A percentile compares a stretch with the other conserved stretches of the same genome.
Evolutionary conservation across 2,329 filamentous ascomycete species (phyloP).

Genomic region (Neopestalotiopsis sp.): DNA sequence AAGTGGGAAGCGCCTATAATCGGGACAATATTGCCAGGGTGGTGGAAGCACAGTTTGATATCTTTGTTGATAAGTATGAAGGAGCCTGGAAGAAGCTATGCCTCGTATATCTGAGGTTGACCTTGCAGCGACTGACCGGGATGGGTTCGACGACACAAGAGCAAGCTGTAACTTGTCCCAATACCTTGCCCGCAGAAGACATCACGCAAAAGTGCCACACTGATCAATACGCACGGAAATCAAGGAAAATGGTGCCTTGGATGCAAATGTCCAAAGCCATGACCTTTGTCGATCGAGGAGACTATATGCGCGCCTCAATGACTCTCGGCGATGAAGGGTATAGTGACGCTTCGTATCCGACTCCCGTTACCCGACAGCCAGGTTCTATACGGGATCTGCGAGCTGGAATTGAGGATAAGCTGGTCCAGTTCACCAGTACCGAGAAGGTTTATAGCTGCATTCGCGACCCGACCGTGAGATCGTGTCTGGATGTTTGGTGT

Average conservation of each 20-base stretch:
- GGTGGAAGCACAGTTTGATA: slow-evolving; percentile 5
- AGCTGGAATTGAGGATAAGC: background rate
- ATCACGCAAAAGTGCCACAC: background rate
- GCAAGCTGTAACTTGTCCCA: background rate
- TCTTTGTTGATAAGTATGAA: background rate
- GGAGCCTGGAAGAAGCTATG: background rate
- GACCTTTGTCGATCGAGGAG: background rate
- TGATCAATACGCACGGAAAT: background rate
- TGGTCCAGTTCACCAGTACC: background rate
- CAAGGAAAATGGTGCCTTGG: background rate
- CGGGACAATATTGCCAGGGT: background rate
- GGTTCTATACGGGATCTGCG: background rate
- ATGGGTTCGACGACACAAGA: background rate
- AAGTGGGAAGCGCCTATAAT: background rate
- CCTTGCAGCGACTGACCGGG: background rate
- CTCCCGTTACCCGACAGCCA: too few species aligned
- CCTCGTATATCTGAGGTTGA: background rate
- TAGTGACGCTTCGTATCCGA: background rate
- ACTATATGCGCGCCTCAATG: background rate
- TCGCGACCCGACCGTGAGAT: background rate
- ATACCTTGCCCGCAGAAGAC: background rate
- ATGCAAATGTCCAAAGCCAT: background rate
- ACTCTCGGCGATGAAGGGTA: background rate
- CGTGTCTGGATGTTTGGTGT: too few species aligned
- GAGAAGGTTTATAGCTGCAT: background rate